Conservation (phyloP, 2,329 filamentous ascomycete species). For the Nemania sp. region DNA sequence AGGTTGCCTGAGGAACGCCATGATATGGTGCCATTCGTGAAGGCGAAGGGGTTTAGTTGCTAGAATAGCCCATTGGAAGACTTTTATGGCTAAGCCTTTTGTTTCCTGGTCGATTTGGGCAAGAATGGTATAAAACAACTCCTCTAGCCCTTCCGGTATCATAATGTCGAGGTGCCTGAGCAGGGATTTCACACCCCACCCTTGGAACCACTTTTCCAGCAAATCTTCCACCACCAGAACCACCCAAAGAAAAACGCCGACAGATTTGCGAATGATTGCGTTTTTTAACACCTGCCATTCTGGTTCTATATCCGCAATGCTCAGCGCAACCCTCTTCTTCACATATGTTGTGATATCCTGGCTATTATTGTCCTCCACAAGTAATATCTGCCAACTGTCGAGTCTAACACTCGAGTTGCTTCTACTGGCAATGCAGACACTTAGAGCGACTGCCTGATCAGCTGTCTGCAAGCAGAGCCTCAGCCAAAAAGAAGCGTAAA, state of each 20-base stretch:
- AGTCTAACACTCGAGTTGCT: neutral
- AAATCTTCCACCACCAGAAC: neutral
- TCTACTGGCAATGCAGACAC: neutral
- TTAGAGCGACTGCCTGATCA: neutral
- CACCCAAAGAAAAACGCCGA: slow-evolving; percentile 2
- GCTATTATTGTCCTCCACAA: neutral
- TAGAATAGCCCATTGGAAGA: slow-evolving; percentile 8
- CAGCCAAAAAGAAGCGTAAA: neutral
- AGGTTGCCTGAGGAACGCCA: neutral
- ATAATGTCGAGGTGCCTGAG: neutral
- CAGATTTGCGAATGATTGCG: neutral
- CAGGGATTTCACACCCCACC: neutral
- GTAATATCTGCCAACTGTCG: neutral
- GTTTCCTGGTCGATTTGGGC: neutral
- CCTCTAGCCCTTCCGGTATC: no score
- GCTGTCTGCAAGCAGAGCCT: neutral
- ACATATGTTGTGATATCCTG: slow-evolving; percentile 3
- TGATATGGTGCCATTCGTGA: slow-evolving; percentile 7
- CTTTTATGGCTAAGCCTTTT: neutral
- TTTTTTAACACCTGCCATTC: neutral
- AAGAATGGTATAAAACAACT: neutral
- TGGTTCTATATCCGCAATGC: neutral
- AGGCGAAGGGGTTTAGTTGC: neutral
- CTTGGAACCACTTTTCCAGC: neutral
- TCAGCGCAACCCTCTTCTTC: neutral